Percentiles rank a stretch among this genome's conserved stretches.
These are phyloP conservation scores for Trametes cubensis DNA, from an alignment of 768 basidiomycete species.

Conservation along the genomic window DNA sequence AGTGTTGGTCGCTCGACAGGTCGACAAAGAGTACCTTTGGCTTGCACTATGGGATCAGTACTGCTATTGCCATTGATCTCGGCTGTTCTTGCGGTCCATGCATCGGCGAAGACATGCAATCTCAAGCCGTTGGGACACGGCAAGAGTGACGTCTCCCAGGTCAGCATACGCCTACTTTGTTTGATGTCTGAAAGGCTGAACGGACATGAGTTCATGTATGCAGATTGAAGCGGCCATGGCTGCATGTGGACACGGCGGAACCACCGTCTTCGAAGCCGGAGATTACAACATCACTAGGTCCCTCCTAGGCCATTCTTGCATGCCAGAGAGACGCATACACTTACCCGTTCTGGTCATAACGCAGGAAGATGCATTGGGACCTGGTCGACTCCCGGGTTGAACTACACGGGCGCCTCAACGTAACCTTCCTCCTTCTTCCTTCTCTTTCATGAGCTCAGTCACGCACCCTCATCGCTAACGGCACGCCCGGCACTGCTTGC, in stretches of 20 bases:
- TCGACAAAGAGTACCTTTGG: too few species aligned
- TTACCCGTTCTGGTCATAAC: not conserved
- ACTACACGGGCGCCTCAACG: conserved; percentile 45
- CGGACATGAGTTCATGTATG: not conserved
- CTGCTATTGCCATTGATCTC: not conserved
- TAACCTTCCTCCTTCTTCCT: conserved; percentile 29
- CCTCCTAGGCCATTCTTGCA: not conserved
- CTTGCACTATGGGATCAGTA: not conserved
- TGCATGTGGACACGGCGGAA: conserved; percentile 50
- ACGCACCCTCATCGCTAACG: not conserved
- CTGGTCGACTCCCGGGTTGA: conserved; percentile 47
- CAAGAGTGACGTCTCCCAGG: conserved; percentile 31
- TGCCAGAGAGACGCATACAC: too few species aligned
- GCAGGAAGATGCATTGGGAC: conserved; percentile 59
- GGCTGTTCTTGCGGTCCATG: not conserved
- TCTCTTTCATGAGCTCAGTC: too few species aligned
- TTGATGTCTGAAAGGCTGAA: not conserved
- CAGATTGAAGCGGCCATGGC: conserved; percentile 54
- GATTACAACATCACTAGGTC: conserved; percentile 56
- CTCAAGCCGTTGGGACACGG: conserved; percentile 29
- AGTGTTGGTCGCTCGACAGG: too few species aligned
- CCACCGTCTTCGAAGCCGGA: conserved; percentile 47
- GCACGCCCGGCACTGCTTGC: not conserved
- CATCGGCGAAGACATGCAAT: conserved; percentile 25
- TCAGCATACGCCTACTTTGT: not conserved